These are phyloP conservation scores for Thermothielavioides terrestris DNA, from an alignment of 495 filamentous ascomycete species.

Conservation along the genomic window DNA sequence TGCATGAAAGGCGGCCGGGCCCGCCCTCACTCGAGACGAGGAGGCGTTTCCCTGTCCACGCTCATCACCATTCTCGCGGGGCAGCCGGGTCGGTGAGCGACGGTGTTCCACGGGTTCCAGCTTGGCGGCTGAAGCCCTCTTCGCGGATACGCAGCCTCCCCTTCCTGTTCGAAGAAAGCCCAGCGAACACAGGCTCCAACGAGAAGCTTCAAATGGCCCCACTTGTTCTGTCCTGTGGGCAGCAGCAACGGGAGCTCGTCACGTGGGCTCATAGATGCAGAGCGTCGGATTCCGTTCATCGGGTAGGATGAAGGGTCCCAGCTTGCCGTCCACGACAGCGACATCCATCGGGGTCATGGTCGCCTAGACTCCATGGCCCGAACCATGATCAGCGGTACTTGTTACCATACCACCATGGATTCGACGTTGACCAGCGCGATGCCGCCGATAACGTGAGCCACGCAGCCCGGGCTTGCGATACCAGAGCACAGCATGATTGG, in stretches of 20 bases:
- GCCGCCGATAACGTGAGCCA: conserved; percentile 27
- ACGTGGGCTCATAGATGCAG: conserved; percentile 29
- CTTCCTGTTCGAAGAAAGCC: too few relatives aligned
- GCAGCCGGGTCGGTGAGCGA: too few relatives aligned
- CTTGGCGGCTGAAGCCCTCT: too few relatives aligned
- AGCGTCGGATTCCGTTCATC: conserved; percentile 31
- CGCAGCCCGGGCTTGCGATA: conserved; percentile 19
- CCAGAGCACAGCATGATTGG: conserved; percentile 33
- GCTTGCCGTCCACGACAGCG: conserved; percentile 26
- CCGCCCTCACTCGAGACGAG: not conserved
- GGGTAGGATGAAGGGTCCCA: conserved; percentile 30
- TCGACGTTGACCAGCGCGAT: conserved; percentile 30
- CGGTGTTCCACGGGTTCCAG: too few relatives aligned
- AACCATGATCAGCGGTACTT: conserved; percentile 31
- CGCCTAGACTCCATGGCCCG: conserved; percentile 21
- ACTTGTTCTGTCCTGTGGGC: too few relatives aligned
- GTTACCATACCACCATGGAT: conserved; percentile 27
- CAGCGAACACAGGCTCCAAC: too few relatives aligned
- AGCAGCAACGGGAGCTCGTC: not conserved
- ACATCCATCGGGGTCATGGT: conserved; percentile 34
- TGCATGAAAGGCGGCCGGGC: too few relatives aligned
- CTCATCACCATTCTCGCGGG: too few relatives aligned
- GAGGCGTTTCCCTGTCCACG: too few relatives aligned
- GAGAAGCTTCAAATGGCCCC: too few relatives aligned
- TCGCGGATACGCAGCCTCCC: too few relatives aligned